These are phyloP conservation scores for Fistulinella prunicolor DNA, from an alignment of 768 basidiomycete genomes.

Conservation along the genomic window DNA sequence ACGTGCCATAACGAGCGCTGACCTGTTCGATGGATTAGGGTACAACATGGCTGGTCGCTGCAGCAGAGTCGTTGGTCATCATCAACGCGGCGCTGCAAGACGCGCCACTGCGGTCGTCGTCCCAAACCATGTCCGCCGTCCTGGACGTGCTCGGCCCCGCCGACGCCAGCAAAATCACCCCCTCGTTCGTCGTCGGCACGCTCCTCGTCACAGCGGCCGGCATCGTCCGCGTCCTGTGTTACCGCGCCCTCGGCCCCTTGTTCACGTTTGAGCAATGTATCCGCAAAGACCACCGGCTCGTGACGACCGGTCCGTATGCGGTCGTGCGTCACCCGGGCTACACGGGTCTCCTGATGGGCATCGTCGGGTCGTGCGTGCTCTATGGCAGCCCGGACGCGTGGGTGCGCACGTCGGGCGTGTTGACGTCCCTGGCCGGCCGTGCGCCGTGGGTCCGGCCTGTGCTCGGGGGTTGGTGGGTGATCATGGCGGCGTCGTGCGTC, in stretches of 20 bases:
- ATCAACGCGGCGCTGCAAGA: neutral
- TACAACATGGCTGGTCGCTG: neutral
- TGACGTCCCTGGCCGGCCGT: neutral
- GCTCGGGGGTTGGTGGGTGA: neutral
- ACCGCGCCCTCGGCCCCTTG: no score
- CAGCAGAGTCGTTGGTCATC: slow-evolving; percentile 2
- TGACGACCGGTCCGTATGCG: slow-evolving; percentile 28
- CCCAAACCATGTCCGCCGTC: neutral
- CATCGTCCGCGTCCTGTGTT: no score
- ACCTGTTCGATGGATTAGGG: neutral
- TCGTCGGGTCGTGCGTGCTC: neutral
- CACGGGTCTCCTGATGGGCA: slow-evolving; percentile 1
- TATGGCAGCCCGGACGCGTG: slow-evolving; percentile 2
- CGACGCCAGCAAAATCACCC: slow-evolving; percentile 1
- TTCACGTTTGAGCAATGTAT: no score
- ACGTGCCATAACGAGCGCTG: no score
- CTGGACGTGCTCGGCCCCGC: slow-evolving; percentile 10
- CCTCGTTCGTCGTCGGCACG: slow-evolving; percentile 8
- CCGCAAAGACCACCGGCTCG: no score
- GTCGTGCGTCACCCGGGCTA: slow-evolving; percentile 32
- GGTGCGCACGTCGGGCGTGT: slow-evolving; percentile 3
- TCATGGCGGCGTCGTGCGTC: neutral
- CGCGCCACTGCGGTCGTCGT: neutral
- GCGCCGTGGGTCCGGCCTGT: neutral
- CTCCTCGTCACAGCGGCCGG: slow-evolving; percentile 3